phyloP scores from a whole-genome alignment of 2,329 filamentous ascomycete species.

The Fusarium subtropicale region DNA sequence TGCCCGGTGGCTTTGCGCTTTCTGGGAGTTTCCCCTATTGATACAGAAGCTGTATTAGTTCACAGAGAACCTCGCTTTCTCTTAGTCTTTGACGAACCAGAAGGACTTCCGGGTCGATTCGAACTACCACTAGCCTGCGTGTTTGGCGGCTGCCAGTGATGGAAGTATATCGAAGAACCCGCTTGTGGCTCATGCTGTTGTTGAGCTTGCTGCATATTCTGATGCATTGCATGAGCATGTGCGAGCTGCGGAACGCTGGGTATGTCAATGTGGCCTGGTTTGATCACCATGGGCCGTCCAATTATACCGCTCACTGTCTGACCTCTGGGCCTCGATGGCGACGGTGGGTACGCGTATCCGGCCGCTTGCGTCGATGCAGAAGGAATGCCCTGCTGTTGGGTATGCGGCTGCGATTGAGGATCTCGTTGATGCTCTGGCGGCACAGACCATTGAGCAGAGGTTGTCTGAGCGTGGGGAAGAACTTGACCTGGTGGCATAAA shows the following conservation, averaged over 20 bases:
- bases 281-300: conserved; percentile 51
- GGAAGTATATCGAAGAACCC: conserved; percentile 86
- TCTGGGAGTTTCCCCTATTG: conserved; percentile 80
- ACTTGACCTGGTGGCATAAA: conserved; percentile 65
- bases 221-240: conserved; percentile 51
- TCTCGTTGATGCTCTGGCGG: conserved; percentile 69
- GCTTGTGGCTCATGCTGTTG: conserved; percentile 65
- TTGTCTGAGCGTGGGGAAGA: conserved; percentile 61
- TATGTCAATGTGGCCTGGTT: conserved; percentile 48
- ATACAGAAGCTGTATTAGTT: conserved; percentile 53
- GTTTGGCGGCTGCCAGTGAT: conserved; percentile 89
- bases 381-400: conserved; percentile 56
- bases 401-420: conserved; percentile 58
- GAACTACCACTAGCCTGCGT: conserved; percentile 69
- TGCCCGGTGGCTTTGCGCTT: conserved; percentile 80
- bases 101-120: conserved; percentile 77
- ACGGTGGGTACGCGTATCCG: conserved; percentile 61
- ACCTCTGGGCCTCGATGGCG: conserved; percentile 62
- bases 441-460: conserved; percentile 61
- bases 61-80: conserved; percentile 58
- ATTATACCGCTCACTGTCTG: conserved; percentile 60
- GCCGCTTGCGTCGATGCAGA: conserved; percentile 52
- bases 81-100: conserved; percentile 74
- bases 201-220: conserved; percentile 66
- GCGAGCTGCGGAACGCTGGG: conserved; percentile 56